phyloP scores from a whole-genome alignment of 495 filamentous ascomycete species.

The Hypoxylon trugodes region DNA sequence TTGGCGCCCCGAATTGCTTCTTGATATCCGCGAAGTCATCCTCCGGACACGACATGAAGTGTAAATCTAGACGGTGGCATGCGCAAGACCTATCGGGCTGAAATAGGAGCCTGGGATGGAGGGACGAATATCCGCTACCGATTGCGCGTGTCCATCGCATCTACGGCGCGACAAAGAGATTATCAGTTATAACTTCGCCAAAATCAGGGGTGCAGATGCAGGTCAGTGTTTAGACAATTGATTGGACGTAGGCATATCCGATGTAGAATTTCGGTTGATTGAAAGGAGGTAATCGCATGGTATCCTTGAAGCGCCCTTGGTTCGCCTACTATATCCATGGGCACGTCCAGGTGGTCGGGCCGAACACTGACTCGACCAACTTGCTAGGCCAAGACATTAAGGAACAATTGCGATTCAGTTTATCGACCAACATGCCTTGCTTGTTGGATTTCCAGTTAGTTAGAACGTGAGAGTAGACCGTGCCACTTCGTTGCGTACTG shows the following conservation, averaged over 20 bases:
- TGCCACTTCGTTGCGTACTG: constrained; percentile 5
- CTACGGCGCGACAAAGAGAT: constrained; percentile 10
- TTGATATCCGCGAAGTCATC: constrained; percentile 1
- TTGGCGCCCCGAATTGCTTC: constrained; percentile 11
- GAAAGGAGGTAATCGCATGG: not conserved
- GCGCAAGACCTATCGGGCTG: not conserved
- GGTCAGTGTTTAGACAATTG: constrained; percentile 11
- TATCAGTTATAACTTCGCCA: not conserved
- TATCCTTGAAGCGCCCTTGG: constrained; percentile 20
- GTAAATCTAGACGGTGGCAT: not conserved
- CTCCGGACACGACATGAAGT: not conserved
- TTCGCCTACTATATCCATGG: constrained; percentile 5
- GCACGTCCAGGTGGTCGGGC: constrained; percentile 17
- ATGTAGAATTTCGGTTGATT: constrained; percentile 12
- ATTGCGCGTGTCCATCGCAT: constrained; percentile 12
- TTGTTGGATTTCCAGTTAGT: not conserved
- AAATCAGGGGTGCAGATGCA: not conserved
- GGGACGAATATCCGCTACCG: constrained; percentile 4
- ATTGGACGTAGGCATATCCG: not conserved
- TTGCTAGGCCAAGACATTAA: constrained; percentile 19
- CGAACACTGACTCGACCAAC: constrained; percentile 20
- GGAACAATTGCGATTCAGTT: not conserved
- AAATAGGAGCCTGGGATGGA: constrained; percentile 6
- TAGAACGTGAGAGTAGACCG: not conserved
- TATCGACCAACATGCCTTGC: not conserved